Evolutionary conservation across 2,329 filamentous ascomycete species (phyloP).

Genomic region (Aspergillus vadensis): DNA sequence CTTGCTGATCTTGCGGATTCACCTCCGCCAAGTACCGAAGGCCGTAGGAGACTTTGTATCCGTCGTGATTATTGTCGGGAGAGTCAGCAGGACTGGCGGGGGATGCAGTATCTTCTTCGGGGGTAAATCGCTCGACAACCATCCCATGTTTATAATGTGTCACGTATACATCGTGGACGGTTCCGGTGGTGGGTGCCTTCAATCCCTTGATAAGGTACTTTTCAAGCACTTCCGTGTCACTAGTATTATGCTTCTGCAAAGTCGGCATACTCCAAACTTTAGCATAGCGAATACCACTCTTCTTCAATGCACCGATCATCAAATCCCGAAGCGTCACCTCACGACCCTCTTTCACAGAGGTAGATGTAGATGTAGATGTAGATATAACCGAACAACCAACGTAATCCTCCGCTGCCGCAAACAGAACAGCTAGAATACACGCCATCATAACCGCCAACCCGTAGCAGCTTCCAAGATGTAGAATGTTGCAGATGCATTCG

Average conservation of each 20-base stretch:
- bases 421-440: background rate
- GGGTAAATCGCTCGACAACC: background rate
- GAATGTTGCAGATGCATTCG: background rate
- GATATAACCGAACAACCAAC: background rate
- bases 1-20: background rate
- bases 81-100: background rate
- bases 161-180: background rate
- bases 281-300: background rate
- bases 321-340: background rate
- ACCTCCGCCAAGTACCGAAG: background rate
- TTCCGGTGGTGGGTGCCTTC: background rate
- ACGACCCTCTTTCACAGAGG: background rate
- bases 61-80: fast-evolving
- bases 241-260: too few relatives aligned
- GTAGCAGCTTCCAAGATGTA: background rate
- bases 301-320: background rate
- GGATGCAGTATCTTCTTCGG: background rate
- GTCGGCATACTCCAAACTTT: background rate
- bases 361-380: background rate
- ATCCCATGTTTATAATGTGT: background rate
- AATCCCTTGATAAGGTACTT: background rate
- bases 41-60: background rate
- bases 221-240: background rate
- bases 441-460: background rate
- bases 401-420: background rate